Evolutionary conservation across 352 stramenopile species (phyloP), one percentile per base, ranked within the genome.

Genomic region (Phytophthora palmivora): DNA sequence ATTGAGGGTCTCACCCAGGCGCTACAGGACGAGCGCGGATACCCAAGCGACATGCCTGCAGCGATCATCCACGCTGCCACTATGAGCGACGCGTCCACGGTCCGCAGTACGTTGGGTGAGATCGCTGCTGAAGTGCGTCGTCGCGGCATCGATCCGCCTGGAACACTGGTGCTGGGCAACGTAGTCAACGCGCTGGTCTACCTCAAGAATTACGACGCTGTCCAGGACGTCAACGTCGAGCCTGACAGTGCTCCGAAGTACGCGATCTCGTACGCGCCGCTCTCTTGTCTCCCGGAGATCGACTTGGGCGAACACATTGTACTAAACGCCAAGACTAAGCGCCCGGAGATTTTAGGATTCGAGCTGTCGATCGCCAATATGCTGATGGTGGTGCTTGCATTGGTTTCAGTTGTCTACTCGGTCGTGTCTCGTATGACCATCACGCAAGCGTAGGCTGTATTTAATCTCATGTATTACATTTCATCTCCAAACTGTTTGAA

Each of bases 21-120:
- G 36, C 69, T 98, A 15, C 74, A 95, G 32, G 48, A 69, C 22
- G 74, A 95, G 41, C 78, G 84, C 14, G 84, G 87, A 19, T 99
- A 98, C 79, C 97, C 97, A 3, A 68, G 49, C 42, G 78, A 96
- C 34, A 93, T 95, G 37, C 92, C 96, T 2, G 95, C 98, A 0
- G 95, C 87, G 5, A 96, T 99, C 60, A 89, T 98, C 47, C 93
- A 98, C 68, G 86, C 82, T 0, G 97, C 97, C 7, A 97, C 94
- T 9, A 98, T 87, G 61, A 89, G 89, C 8, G 73, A 89, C 54
- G 93, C 98, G 54, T 74, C 89, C 41, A 96, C 88, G 6, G 76
- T 98, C 18, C 82, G 93, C 37, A 95, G 90, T 19, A 97, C 82
- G 18, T 76, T 99, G 34, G 75, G 82, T 38, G 91, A 79, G 45